These are phyloP conservation scores for Fusarium sacchari DNA, from an alignment of 2,329 filamentous ascomycete species.

Conservation along the genomic window DNA sequence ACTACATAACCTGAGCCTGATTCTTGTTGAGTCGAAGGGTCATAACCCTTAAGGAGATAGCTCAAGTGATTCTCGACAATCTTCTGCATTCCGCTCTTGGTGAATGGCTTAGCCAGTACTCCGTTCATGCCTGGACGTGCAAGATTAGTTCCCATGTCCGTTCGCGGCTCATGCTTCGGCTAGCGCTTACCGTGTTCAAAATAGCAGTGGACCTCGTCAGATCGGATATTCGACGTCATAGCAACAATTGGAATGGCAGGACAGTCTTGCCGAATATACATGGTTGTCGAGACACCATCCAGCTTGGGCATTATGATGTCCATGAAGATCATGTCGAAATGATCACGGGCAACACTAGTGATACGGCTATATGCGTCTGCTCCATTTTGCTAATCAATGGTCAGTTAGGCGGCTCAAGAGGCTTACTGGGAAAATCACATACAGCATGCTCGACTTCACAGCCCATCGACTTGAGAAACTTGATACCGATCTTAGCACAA, in stretches of 20 bases:
- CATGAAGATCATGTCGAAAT: slow-evolving; percentile 81
- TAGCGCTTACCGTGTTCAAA: slow-evolving; percentile 85
- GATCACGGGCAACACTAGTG: slow-evolving; percentile 56
- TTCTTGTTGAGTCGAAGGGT: slow-evolving; percentile 59
- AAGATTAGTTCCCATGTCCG: slow-evolving; percentile 21
- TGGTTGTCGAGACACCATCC: slow-evolving; percentile 93
- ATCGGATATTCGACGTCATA: slow-evolving; percentile 98
- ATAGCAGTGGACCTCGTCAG: slow-evolving; percentile 96
- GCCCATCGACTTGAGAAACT: slow-evolving; percentile 72
- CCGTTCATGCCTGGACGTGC: slow-evolving; percentile 89
- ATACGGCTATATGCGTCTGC: slow-evolving; percentile 92
- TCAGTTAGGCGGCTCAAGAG: slow-evolving; percentile 15
- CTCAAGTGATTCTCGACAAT: slow-evolving; percentile 89
- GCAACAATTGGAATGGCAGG: slow-evolving; percentile 88
- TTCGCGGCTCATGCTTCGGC: neutral
- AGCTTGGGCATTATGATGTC: slow-evolving; percentile 98
- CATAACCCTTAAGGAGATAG: slow-evolving; percentile 76
- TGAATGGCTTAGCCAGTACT: slow-evolving; percentile 96
- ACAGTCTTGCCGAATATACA: slow-evolving; percentile 89
- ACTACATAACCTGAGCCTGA: slow-evolving; percentile 49
- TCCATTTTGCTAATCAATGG: slow-evolving; percentile 69
- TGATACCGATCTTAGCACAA: slow-evolving; percentile 73
- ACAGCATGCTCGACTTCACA: slow-evolving; percentile 75
- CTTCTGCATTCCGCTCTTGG: slow-evolving; percentile 82
- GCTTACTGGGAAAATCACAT: slow-evolving; percentile 47